phyloP scores from a whole-genome alignment of 257 asterid genomes.

The Solanum neorickii region DNA sequence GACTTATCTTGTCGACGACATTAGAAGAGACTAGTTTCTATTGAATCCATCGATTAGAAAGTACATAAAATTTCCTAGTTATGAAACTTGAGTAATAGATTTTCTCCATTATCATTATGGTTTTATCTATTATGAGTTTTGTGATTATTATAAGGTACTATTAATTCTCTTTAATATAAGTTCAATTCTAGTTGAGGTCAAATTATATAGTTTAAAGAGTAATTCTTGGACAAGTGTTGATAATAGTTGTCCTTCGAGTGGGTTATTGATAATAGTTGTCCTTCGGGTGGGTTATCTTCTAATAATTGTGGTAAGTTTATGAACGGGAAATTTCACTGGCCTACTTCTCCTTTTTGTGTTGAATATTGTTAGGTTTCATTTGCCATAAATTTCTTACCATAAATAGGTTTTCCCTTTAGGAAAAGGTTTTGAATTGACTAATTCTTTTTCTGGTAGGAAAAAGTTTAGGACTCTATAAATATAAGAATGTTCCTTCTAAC shows the following conservation, averaged over 20 bases:
- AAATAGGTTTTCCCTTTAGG: no score
- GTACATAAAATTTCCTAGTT: not conserved
- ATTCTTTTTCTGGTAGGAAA: no score
- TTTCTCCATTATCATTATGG: not conserved
- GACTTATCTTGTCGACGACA: not conserved
- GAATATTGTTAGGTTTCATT: no score
- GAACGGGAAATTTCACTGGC: constrained; percentile 17
- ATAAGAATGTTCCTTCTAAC: no score
- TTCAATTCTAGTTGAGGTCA: not conserved
- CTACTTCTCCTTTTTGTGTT: not conserved
- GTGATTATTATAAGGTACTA: constrained; percentile 26
- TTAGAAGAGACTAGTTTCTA: not conserved
- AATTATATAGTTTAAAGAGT: constrained; percentile 6
- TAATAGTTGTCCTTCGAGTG: not conserved
- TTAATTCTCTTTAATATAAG: not conserved
- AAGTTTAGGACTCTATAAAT: no score
- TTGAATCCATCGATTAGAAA: not conserved
- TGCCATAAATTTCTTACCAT: no score
- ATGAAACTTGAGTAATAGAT: not conserved
- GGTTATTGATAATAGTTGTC: not conserved
- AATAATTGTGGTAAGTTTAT: not conserved
- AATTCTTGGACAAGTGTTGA: constrained; percentile 10
- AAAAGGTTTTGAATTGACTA: no score
- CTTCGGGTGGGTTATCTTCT: not conserved
- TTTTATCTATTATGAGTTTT: not conserved